Conservation (phyloP, 208 protist species). For the Crithidia expoeki region DNA sequence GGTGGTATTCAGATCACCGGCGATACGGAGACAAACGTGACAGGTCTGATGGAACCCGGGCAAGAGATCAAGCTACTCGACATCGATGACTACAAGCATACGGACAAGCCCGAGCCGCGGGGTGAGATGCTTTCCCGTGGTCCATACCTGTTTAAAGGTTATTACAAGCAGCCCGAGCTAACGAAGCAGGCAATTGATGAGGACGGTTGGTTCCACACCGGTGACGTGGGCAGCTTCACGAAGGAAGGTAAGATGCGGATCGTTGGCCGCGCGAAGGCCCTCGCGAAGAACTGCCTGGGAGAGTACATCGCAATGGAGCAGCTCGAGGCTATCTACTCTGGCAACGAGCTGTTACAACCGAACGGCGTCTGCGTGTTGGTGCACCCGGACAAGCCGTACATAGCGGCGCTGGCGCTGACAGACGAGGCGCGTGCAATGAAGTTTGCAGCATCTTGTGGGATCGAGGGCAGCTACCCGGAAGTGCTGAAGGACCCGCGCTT, state of each 20-base stretch:
- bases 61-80: conserved; percentile 94
- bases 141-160: conserved; percentile 86
- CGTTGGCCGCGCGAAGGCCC: conserved; percentile 91
- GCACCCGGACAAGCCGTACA: conserved; percentile 80
- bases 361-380: conserved; percentile 84
- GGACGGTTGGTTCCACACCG: conserved; percentile 93
- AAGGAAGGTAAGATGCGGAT: conserved; percentile 71
- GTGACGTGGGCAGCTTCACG: conserved; percentile 81
- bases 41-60: conserved; percentile 65
- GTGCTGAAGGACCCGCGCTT: conserved; percentile 65
- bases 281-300: conserved; percentile 93
- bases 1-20: conserved; percentile 67
- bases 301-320: conserved; percentile 93
- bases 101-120: conserved; percentile 68
- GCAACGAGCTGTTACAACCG: conserved; percentile 62
- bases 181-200: conserved; percentile 85
- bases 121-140: conserved; percentile 87
- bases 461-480: conserved; percentile 38
- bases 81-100: conserved; percentile 86
- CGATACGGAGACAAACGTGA: conserved; percentile 57
- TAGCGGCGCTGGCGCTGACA: conserved; percentile 58
- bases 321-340: conserved; percentile 77
- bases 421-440: conserved; percentile 43
- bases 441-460: conserved; percentile 57
- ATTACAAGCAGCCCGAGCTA: conserved; percentile 89